Conservation (phyloP, 73 alveolate species). For the Paramecium sonneborni region DNA sequence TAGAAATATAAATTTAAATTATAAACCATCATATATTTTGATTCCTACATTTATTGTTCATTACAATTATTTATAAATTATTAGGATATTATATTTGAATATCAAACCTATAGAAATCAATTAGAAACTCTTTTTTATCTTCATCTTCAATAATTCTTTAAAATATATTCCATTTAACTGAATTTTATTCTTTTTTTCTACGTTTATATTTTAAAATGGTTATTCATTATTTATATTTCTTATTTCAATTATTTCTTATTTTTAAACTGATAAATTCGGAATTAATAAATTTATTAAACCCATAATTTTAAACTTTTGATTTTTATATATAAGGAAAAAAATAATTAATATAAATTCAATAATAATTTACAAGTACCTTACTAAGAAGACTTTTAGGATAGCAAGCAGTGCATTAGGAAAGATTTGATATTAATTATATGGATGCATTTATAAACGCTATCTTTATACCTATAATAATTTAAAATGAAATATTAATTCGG, state of each 20-base stretch:
- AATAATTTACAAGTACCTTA: background rate
- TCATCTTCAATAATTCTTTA: too few relatives aligned
- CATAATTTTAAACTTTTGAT: background rate
- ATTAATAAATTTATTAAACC: background rate
- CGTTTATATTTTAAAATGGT: too few relatives aligned
- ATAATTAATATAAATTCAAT: background rate
- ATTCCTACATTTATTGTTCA: too few relatives aligned
- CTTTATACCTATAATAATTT: background rate
- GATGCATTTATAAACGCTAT: conserved; percentile 44
- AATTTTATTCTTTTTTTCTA: too few relatives aligned
- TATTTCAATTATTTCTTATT: background rate
- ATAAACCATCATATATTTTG: too few relatives aligned
- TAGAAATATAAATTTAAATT: too few relatives aligned
- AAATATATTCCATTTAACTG: too few relatives aligned
- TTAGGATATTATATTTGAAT: too few relatives aligned
- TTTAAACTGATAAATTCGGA: background rate
- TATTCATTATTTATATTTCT: background rate
- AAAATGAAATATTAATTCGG: background rate
- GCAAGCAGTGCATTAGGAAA: conserved; percentile 8
- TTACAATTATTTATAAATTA: too few relatives aligned
- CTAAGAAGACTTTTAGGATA: conserved; percentile 1
- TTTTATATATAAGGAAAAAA: background rate
- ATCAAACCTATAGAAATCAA: background rate
- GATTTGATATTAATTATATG: conserved; percentile 1
- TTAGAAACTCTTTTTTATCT: too few relatives aligned